A percentile compares a stretch with the other conserved stretches of the same genome.
phyloP scores from a whole-genome alignment of 257 asterid species.

The Thymus mandschuricus region DNA sequence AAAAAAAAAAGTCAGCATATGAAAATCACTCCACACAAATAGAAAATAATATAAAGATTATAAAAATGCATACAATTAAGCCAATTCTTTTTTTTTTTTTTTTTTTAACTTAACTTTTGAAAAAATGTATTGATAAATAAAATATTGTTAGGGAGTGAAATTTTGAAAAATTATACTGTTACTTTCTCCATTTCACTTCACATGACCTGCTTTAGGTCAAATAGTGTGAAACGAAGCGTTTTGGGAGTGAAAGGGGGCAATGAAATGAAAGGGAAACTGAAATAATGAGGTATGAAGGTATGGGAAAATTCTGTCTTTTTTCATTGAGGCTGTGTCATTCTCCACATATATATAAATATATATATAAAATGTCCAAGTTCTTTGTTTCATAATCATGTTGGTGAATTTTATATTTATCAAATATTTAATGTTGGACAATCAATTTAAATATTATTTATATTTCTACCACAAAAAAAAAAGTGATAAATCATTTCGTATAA shows the following conservation, averaged over 20 bases:
- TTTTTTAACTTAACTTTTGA: no score
- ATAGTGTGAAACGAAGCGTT: neutral
- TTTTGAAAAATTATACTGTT: no score
- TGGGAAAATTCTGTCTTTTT: conserved; percentile 48
- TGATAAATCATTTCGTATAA: neutral
- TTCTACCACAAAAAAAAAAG: neutral
- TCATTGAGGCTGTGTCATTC: conserved; percentile 27
- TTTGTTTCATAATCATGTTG: conserved; percentile 41
- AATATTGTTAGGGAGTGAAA: no score
- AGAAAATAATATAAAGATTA: no score
- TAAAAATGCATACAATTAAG: no score
- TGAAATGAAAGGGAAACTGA: conserved; percentile 38
- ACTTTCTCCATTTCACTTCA: no score
- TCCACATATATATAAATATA: neutral
- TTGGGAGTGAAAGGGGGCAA: conserved; percentile 36
- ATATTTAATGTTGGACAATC: conserved; percentile 34
- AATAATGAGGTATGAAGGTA: conserved; percentile 35
- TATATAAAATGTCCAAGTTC: conserved; percentile 35
- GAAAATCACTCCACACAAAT: no score
- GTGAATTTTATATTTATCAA: conserved; percentile 23
- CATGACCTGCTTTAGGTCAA: no score
- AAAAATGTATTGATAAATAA: no score
- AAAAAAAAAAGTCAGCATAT: neutral
- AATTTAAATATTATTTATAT: neutral
- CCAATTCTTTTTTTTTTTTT: no score